Base-by-base conservation (phyloP, 306 rosid genomes). In the Cicer chorassanicum region DNA sequence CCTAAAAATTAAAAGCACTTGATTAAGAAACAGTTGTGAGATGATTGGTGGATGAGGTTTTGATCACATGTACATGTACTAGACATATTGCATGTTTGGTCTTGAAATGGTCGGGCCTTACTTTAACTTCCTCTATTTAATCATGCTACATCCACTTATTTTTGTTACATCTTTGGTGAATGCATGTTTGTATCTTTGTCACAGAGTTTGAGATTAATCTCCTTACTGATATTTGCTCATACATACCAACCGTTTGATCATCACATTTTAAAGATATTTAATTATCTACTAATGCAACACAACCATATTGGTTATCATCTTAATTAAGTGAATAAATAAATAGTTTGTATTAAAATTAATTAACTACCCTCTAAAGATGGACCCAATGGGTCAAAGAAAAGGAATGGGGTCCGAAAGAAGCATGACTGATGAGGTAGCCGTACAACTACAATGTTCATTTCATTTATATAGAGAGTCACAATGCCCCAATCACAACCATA, bases 1-100 rank as follows among this genome's bases (percentile, higher is more conserved):
- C 56, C 41, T 41, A 57, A 77, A 83, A 6, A 74, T 59, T 42
- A 59, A 29, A 29, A 29, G 36, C 53, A 42, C 41, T 79, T 70
- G 9, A 51, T 72, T 73, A 75, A 72, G 24, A 60, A 77, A 46
- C 12, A 51, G 77, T n/a, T n/a, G 15, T n/a, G 15, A 56, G 68
- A 74, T 82, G 68, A 76, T 82, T 72, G 65, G 56, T 42, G 81
- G 79, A 55, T 16, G 49, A 50, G 70, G 34, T 66, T 80, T 75
- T 3, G 36, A 29, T 60, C 90, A 82, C 84, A 81, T 85, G 84
- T 9, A 75, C 4, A 29, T 29, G 36, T 29, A 29, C 36, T 29
- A 29, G 59, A 80, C 80, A 79, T 63, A 15, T 66, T 79, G 74
- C 85, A 68, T 84, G 84, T 84, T 70, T 65, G 79, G 63, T 71